Base-by-base conservation (phyloP, 1,284 basidiomycete species). In the Apiotrichum brassicae region DNA sequence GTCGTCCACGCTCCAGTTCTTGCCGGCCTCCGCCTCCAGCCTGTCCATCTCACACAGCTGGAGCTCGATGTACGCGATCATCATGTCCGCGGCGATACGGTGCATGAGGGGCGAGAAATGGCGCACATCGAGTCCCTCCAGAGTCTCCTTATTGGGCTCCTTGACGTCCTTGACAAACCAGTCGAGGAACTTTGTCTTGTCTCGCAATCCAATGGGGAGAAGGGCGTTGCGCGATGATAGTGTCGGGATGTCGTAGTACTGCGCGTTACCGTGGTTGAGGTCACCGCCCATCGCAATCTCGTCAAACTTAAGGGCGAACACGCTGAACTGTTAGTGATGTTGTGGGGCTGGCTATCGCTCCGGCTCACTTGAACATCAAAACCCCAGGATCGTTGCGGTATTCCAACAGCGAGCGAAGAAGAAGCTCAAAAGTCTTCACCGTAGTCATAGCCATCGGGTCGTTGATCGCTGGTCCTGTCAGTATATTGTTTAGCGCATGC, bases 221-320 rank as follows among this genome's bases (percentile, higher is more conserved):
- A 64, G 25, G 3, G 58, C 56, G 45, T 68, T 68, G 41, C 67
- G 61, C 22, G 64, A 38, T 12, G 64, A 64, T 5, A 72, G 32
- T 9, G 56, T 61, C 0, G 70, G 70, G 12, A 66, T 51, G 46
- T 72, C 70, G 54, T 72, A 72, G 51, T 49, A 69, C 36, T 67
- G 63, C 2, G 62, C 51, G 6, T 65, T 38, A 45, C 66, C 67
- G 32, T 55, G 36, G 47, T 69, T 64, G 58, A 68, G 24, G 41
- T 68, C 66, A 12, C 63, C 66, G n/a, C 64, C 66, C 39, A 58
- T 61, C 7, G 56, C 55, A 8, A 68, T 60, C 18, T 49, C 47
- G 23, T 54, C 48, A 44, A 68, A 70, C 53, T 56, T 54, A n/a
- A 70, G 53, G 2, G 63, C 68, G 37, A 66, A 66, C n/a, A 61